A percentile compares a stretch with the other conserved stretches of the same genome.
Evolutionary conservation across 1,139 yeast species (phyloP).

Genomic region (Groenewaldozyma sp.): DNA sequence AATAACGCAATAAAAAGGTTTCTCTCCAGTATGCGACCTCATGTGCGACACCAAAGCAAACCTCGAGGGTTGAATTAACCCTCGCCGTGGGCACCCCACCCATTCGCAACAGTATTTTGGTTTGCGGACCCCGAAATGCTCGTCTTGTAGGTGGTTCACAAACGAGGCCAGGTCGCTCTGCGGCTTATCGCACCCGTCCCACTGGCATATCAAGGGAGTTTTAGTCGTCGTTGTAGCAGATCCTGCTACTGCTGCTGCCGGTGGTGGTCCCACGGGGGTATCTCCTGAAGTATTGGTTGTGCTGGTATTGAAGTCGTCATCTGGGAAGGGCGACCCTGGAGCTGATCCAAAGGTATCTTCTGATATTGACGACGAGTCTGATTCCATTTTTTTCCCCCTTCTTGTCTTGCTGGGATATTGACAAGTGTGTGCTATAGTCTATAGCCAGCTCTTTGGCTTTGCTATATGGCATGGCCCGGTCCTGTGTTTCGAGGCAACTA

Average conservation of each 20-base stretch:
- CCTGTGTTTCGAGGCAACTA: too few species aligned
- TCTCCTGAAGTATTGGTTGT: too few species aligned
- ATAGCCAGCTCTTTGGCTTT: too few species aligned
- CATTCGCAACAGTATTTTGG: slow-evolving; percentile 51
- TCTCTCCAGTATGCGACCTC: slow-evolving; percentile 58
- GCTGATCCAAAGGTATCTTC: slow-evolving; percentile 15
- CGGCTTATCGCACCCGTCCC: slow-evolving; percentile 30
- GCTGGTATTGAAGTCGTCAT: slow-evolving; percentile 8
- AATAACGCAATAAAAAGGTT: slow-evolving; percentile 56
- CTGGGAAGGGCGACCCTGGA: slow-evolving; percentile 13
- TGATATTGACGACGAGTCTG: slow-evolving; percentile 10
- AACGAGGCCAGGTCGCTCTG: slow-evolving; percentile 29
- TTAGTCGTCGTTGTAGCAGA: slow-evolving; percentile 7
- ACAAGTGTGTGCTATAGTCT: too few species aligned
- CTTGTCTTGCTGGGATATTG: not conserved
- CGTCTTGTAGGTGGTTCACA: slow-evolving; percentile 32
- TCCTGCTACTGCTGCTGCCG: slow-evolving; percentile 13
- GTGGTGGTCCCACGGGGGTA: slow-evolving; percentile 14
- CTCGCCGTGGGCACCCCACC: slow-evolving; percentile 50
- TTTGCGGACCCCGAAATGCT: slow-evolving; percentile 32
- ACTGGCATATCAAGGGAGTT: slow-evolving; percentile 25
- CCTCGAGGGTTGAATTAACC: slow-evolving; percentile 47
- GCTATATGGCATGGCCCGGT: too few species aligned
- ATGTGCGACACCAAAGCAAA: slow-evolving; percentile 56
- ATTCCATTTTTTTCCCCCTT: not conserved